Evolutionary conservation across 805 yeast genomes (phyloP).

Genomic region (Wickerhamomyces silvicola): DNA sequence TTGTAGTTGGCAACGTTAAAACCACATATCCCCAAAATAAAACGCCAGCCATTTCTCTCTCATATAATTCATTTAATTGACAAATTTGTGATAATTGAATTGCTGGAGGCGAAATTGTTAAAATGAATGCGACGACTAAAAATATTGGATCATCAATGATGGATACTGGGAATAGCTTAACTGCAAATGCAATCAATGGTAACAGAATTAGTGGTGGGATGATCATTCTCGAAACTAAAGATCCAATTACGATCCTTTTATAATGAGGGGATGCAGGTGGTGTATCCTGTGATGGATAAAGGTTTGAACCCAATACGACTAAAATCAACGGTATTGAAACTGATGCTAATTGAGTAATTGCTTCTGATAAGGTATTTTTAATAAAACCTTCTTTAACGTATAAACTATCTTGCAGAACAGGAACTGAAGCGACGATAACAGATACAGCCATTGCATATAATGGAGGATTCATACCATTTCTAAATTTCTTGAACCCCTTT

Average conservation of each 20-base stretch:
- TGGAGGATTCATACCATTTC: constrained; percentile 70
- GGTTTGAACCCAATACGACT: constrained; percentile 72
- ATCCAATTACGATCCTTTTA: constrained; percentile 56
- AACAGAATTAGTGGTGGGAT: constrained; percentile 62
- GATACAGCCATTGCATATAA: constrained; percentile 69
- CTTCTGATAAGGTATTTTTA: constrained; percentile 56
- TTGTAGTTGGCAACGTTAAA: constrained; percentile 70
- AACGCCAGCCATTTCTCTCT: constrained; percentile 78
- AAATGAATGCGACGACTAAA: constrained; percentile 65
- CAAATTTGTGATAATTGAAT: constrained; percentile 78
- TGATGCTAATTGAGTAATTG: constrained; percentile 60
- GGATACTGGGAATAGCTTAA: constrained; percentile 56
- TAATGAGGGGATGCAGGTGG: constrained; percentile 63
- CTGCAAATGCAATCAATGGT: constrained; percentile 60
- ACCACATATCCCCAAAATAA: constrained; percentile 79
- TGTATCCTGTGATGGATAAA: constrained; percentile 60
- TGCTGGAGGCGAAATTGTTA: constrained; percentile 79
- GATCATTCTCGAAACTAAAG: constrained; percentile 72
- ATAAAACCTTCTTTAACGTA: constrained; percentile 55
- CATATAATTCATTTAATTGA: constrained; percentile 67
- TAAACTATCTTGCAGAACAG: constrained; percentile 48
- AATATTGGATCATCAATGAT: constrained; percentile 79
- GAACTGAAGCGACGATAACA: constrained; percentile 62
- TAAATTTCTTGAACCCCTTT: constrained; percentile 17
- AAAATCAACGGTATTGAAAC: constrained; percentile 75